Evolutionary conservation across 225 moss, liverwort and hornwort genomes (phyloP), one percentile per base, ranked within the genome.

Genomic region (Pseudoscleropodium purum): DNA sequence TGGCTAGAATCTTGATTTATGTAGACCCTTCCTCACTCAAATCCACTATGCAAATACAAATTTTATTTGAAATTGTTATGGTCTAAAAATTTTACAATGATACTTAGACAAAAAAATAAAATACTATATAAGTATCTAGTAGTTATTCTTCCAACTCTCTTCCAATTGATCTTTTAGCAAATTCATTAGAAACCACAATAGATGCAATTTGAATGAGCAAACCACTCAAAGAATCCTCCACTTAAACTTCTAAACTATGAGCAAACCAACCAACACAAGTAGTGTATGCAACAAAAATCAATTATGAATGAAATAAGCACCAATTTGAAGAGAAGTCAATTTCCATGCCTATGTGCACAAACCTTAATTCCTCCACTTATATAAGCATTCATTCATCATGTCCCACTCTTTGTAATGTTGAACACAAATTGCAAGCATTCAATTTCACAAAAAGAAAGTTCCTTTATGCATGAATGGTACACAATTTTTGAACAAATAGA

Each of bases 381-480:
- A 9, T 72, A 73, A 43, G 14, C 7, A 29, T 5, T 73, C 3
- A 10, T 17, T 17, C 17, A 45, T 17, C 15, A 26, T 4, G 13
- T 45, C 6, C 10, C 9, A 41, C 7, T 25, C 3, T 72, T 27
- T 15, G 8, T 26, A 73, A 16, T 73, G 9, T 0, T 9, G 5
- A 73, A 73, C 0, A 27, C 4, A 9, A 27, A 72, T 9, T 41
- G 8, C 27, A 73, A 43, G 16, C 27, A 43, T 43, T 26, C 9
- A 43, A 27, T 27, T 27, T 73, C 6, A 43, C 2, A 43, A 3
- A 0, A 73, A 73, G 27, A 72, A 27, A 25, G 1, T 73, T 15
- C 3, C 3, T 41, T 26, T 3, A 15, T 41, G 3, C 5, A 26
- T 15, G 1, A 8, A 26, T 72, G 3, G 1, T 41, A 8, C 0